These are phyloP conservation scores for Neofusicoccum umdonicola DNA, from an alignment of 2,329 filamentous ascomycete species.

Conservation along the genomic window DNA sequence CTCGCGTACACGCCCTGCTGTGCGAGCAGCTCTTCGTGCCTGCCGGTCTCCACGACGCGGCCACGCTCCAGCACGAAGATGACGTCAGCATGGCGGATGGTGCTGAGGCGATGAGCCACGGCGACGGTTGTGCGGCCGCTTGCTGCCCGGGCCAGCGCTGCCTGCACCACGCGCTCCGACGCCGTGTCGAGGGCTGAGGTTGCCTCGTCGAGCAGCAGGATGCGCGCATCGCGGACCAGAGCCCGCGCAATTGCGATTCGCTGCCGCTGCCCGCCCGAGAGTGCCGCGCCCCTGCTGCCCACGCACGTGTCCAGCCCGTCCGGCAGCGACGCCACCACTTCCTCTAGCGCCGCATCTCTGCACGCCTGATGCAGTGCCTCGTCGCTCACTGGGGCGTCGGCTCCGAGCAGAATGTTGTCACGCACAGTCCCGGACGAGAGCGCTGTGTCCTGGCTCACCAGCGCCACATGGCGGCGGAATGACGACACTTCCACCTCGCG, in stretches of 20 bases:
- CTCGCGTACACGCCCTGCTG: conserved; percentile 42
- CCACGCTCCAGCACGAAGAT: conserved; percentile 98
- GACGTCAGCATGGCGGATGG: conserved; percentile 89
- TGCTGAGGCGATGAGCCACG: conserved; percentile 86
- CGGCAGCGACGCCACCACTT: conserved; percentile 32
- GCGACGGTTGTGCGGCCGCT: conserved; percentile 90
- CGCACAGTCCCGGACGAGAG: conserved; percentile 84
- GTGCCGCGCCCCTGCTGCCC: conserved; percentile 79
- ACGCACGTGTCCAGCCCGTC: conserved; percentile 85
- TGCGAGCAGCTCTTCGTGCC: conserved; percentile 60
- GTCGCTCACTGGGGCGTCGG: conserved; percentile 66
- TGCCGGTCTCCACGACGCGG: conserved; percentile 78
- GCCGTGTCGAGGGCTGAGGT: conserved; percentile 38
- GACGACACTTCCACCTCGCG: conserved; percentile 64
- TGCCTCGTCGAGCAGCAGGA: conserved; percentile 50
- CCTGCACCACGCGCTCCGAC: conserved; percentile 73
- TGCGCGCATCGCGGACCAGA: conserved; percentile 78
- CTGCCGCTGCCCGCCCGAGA: conserved; percentile 89
- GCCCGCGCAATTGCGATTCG: conserved; percentile 87
- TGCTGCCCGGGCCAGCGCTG: conserved; percentile 75
- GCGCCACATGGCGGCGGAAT: conserved; percentile 74
- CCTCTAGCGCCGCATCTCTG: conserved; percentile 57
- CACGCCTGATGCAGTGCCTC: conserved; percentile 74
- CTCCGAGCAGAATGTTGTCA: conserved; percentile 75
- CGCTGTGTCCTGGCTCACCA: conserved; percentile 87